Evolutionary conservation across 2,329 filamentous ascomycete genomes (phyloP), one percentile per base, ranked within the genome.

Genomic region (Xylariales sp.): DNA sequence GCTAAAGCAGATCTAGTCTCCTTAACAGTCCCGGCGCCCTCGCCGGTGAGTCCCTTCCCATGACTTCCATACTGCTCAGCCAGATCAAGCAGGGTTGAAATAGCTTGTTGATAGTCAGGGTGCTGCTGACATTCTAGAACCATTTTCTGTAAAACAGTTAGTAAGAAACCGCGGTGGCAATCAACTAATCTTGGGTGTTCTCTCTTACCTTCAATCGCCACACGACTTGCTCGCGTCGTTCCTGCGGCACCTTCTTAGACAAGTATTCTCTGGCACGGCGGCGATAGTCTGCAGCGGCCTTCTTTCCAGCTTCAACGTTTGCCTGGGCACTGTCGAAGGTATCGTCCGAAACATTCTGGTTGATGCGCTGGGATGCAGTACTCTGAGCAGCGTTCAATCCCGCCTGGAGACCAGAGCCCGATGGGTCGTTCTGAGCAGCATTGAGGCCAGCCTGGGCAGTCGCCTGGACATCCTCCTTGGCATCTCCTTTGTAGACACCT

Each of bases 51-150:
- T 20, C 69, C 69, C 57, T 76, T 83, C 38, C 82, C 78, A 54
- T 96, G 89, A 33, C 79, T 76, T 43, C 79, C 81, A 54, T 98
- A 98, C 50, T 83, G 78, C 66, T 95, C 89, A 6, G 88, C 89
- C 33, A 98, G 72, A 29, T 78, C 72, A 20, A 98, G 75, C 5
- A 98, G 71, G 4, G 91, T 94, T 53, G 89, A 80, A 46, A 98
- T 83, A n/a, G 93, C 93, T 61, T 85, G 77, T 51, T 90, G 82
- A 63, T 97, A 98, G 54, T 98, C 91, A 41, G 87, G 79, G 57
- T 97, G 93, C 40, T 91, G 87, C 67, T 98, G 93, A 53, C 95
- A 89, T 65, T 98, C 93, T 31, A 96, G 81, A 27, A 98, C 70
- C 85, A 97, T 95, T 79, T 97, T 97, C 81, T 91, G 38, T 6